phyloP scores from a whole-genome alignment of 257 asterid genomes.

The Solanum lycopersicoides region DNA sequence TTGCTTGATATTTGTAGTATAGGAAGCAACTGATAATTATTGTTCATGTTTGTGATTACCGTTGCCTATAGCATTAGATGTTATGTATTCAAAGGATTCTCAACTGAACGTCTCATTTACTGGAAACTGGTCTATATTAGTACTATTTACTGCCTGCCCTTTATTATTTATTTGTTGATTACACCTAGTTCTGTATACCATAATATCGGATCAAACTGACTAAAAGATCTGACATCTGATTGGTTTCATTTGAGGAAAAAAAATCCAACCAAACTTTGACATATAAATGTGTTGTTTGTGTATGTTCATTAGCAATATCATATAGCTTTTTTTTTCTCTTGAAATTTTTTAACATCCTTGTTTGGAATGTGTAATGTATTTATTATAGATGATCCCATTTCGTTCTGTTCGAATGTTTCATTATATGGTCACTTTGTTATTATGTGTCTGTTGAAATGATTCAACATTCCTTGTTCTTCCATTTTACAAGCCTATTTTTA shows the following conservation, averaged over 20 bases:
- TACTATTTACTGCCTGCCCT: not conserved
- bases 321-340: not conserved
- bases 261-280: not conserved
- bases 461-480: not conserved
- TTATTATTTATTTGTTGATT: not conserved
- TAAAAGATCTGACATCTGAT: not conserved
- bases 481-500: not conserved
- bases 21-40: not conserved
- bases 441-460: not conserved
- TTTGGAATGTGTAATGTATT: not conserved
- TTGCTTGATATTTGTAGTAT: slow-evolving; percentile 3
- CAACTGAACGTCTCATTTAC: not conserved
- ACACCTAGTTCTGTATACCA: not conserved
- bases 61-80: not conserved
- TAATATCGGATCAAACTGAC: not conserved
- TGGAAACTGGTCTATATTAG: not conserved
- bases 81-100: not conserved
- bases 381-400: not conserved
- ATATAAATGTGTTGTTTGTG: not conserved
- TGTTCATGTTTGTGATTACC: not conserved
- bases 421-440: not conserved
- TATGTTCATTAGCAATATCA: not conserved
- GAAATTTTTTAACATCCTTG: not conserved
- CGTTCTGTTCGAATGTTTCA: not conserved
- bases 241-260: not conserved